Evolutionary conservation across 495 filamentous ascomycete species (phyloP), one percentile per base, ranked within the genome.

Genomic region (Aspergillus funiculosus): DNA sequence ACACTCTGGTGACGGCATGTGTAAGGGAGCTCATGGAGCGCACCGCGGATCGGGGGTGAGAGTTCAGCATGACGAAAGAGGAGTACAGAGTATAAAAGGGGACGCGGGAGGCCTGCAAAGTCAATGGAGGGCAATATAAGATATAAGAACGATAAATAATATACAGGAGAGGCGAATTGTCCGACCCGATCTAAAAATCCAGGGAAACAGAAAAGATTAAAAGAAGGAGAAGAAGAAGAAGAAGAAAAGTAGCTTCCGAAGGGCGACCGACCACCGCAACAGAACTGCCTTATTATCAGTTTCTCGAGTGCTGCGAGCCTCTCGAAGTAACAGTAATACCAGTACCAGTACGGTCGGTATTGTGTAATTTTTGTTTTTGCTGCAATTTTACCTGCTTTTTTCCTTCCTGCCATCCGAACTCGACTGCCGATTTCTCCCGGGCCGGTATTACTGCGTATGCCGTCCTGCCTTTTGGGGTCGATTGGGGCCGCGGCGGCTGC

Each of bases 21-120:
- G 67, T 60, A 48, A 70, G 29, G 39, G 58, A 59, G 52, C 61
- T 62, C 63, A 67, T 62, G n/a, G 66, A 67, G 62, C 64, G 68
- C 64, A 67, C 66, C 61, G 66, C 65, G 65, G 64, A 63, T 59
- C 68, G 66, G 58, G 65, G 66, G 31, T 49, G 21, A 21, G 57
- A 41, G 30, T 50, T 48, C 36, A 54, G 47, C 46, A 57, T 46
- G 46, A 48, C 39, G 50, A 49, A 39, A 39, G 39, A 36, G 30
- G 32, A 42, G 19, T 31, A 36, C 21, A 14, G n/a, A 25, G 19
- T 26, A 39, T 46, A 46, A 35, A 26, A 26, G 21, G 37, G 38
- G 34, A 41, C 14, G 15, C 26, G 28, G 39, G 27, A 13, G 40
- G n/a, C n/a, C n/a, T n/a, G n/a, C n/a, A n/a, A n/a, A n/a, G n/a